These are phyloP conservation scores for Termitomyces sp. DNA, from an alignment of 768 basidiomycete genomes.

Conservation along the genomic window DNA sequence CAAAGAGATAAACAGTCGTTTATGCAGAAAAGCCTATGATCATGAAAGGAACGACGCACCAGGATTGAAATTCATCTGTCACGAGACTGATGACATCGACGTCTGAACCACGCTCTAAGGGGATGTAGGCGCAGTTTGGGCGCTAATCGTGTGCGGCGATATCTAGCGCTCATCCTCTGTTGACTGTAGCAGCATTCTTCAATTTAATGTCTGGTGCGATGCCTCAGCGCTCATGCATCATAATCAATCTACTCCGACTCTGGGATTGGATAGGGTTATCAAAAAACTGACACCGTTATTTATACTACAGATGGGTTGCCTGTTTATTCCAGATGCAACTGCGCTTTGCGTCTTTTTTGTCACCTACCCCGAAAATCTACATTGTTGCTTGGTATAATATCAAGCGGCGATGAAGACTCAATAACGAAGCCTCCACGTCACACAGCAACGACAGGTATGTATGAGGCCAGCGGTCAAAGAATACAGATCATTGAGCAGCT, in stretches of 20 bases:
- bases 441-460: not conserved
- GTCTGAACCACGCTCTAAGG: not conserved
- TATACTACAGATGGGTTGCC: not conserved
- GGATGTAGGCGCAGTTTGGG: not conserved
- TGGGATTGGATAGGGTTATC: too few species aligned
- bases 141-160: not conserved
- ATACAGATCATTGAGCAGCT: not conserved
- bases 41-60: not conserved
- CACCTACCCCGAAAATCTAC: not conserved
- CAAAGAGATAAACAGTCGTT: not conserved
- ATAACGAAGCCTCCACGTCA: not conserved
- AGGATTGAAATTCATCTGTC: not conserved
- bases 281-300: not conserved
- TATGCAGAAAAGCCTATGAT: not conserved
- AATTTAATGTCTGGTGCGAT: too few species aligned
- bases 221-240: not conserved
- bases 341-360: not conserved
- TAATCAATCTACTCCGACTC: not conserved
- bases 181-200: too few species aligned
- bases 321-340: not conserved
- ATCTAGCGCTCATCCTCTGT: too few species aligned
- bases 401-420: not conserved
- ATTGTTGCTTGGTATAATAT: not conserved
- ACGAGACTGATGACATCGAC: not conserved
- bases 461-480: not conserved